Evolutionary conservation across 1,139 yeast genomes (phyloP), one percentile per base, ranked within the genome.

Genomic region (Groenewaldozyma sp.): DNA sequence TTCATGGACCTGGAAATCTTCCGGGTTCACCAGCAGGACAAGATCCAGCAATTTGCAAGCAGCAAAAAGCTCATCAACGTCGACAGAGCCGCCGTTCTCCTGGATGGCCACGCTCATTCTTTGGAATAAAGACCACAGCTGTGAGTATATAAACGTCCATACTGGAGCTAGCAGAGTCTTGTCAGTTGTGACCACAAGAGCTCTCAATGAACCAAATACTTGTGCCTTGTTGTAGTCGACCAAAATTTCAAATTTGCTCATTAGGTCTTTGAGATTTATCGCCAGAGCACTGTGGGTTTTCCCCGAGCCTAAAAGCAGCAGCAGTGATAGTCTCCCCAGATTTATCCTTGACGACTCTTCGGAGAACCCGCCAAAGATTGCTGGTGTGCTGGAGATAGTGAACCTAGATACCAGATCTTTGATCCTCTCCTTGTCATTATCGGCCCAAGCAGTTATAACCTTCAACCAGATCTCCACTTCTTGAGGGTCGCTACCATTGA

Each of bases 41-140:
- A 82, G 71, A 56, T 91, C 98, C 35, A 91, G 64, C 18, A 91
- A 65, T 57, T 87, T 88, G 53, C 87, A 80, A 0, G 80, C 82
- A 41, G 73, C 72, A n/a, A 57, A 45, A 9, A 60, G 35, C 3
- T 54, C 44, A 14, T 43, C 43, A 22, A 53, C 37, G n/a, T 56
- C 56, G 2, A 44, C 38, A 27, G 45, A 41, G 17, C 74, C 73
- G 4, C 71, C 65, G 2, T 59, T 59, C 3, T 63, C 61, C 1
- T 58, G 56, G 36, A 74, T 50, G 20, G 64, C 60, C 34, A 64
- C 69, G 49, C 86, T 71, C 13, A 77, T 64, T 7, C 65, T 56
- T 38, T 74, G 75, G 17, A 29, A 29, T 7, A 18, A 10, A 16
- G 14, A 19, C 33, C 33, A 29, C 37, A 87, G 59, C 43, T 76